phyloP scores from a whole-genome alignment of 2,329 filamentous ascomycete genomes.

The Elsinoe arachidis region DNA sequence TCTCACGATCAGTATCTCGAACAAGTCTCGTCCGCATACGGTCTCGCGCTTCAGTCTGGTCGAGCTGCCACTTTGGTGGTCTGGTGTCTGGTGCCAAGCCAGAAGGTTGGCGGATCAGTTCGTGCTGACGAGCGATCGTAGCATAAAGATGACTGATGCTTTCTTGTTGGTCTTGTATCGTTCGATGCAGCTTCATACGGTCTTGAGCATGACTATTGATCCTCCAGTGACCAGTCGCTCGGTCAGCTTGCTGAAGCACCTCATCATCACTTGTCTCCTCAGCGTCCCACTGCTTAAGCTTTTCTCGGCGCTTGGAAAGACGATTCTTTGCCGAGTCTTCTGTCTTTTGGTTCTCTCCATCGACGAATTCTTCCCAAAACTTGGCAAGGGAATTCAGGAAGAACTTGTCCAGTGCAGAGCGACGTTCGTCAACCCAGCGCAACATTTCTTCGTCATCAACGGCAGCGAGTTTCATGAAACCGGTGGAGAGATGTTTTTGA shows the following conservation, averaged over 20 bases:
- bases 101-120: conserved; percentile 68
- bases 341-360: conserved; percentile 69
- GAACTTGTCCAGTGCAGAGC: conserved; percentile 66
- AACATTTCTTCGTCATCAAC: conserved; percentile 85
- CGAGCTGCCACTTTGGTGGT: conserved; percentile 75
- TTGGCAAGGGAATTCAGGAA: conserved; percentile 77
- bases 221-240: conserved; percentile 82
- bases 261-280: conserved; percentile 63
- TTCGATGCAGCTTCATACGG: conserved; percentile 80
- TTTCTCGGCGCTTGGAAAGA: conserved; percentile 69
- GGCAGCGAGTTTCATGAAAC: conserved; percentile 76
- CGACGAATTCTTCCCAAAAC: conserved; percentile 81
- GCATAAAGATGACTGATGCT: conserved; percentile 69
- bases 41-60: conserved; percentile 90
- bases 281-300: conserved; percentile 67
- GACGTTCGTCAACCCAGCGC: conserved; percentile 76
- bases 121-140: conserved; percentile 68
- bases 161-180: conserved; percentile 88
- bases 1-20: conserved; percentile 60
- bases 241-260: conserved; percentile 70
- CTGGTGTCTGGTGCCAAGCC: conserved; percentile 60
- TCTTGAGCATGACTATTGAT: conserved; percentile 92
- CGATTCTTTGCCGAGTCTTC: conserved; percentile 65
- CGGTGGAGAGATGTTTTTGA: conserved; percentile 61
- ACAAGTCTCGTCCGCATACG: conserved; percentile 85